phyloP scores from a whole-genome alignment of 768 basidiomycete genomes.

The Lepiota brunneoincarnata region DNA sequence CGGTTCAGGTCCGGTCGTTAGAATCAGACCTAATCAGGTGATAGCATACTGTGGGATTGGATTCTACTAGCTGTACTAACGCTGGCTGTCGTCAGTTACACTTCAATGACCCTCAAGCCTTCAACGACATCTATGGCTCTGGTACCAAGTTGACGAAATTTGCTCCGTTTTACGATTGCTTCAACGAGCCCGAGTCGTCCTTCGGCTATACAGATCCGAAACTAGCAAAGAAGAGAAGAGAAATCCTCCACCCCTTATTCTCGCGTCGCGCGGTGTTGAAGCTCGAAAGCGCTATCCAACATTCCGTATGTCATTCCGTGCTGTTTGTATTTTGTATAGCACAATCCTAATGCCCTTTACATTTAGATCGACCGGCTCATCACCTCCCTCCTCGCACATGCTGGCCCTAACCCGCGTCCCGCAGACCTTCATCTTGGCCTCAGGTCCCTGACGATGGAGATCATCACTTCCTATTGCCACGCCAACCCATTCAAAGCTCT shows the following conservation, averaged over 20 bases:
- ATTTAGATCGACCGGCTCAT: constrained; percentile 25
- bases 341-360: background rate
- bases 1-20: constrained; percentile 31
- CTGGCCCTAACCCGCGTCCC: background rate
- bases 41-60: background rate
- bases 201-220: constrained; percentile 24
- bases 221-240: constrained; percentile 24
- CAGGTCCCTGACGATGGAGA: constrained; percentile 25
- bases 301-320: constrained; percentile 19
- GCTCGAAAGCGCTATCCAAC: constrained; percentile 25
- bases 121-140: constrained; percentile 29
- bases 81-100: constrained; percentile 27
- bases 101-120: constrained; percentile 32
- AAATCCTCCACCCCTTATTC: constrained; percentile 29
- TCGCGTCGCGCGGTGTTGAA: constrained; percentile 30
- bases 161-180: constrained; percentile 22
- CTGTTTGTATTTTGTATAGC: background rate
- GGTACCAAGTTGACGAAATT: constrained; percentile 26
- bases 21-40: constrained; percentile 36
- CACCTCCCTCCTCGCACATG: constrained; percentile 5
- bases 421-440: constrained; percentile 24
- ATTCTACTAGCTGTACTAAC: background rate
- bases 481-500: constrained; percentile 23
- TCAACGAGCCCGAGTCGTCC: constrained; percentile 23
- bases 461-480: constrained; percentile 31